Evolutionary conservation across 1,139 yeast genomes (phyloP).

Genomic region (Diutina pseudorugosa): DNA sequence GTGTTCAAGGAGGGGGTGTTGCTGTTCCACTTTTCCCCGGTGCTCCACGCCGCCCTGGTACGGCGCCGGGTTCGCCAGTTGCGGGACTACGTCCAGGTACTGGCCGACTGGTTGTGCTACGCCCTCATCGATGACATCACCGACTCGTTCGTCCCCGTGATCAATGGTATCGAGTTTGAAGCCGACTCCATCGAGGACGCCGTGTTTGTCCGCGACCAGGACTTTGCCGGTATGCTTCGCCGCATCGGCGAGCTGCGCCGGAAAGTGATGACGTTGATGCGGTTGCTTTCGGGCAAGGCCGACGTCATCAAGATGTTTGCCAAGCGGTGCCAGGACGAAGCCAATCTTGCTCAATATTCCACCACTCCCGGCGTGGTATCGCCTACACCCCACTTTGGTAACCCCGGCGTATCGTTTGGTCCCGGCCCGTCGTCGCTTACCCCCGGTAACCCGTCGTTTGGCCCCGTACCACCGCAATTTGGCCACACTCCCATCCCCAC

Average conservation of each 20-base stretch:
- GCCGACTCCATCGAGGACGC: slow-evolving; percentile 90
- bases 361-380: background rate
- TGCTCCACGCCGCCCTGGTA: slow-evolving; percentile 74
- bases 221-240: slow-evolving; percentile 47
- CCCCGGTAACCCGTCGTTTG: background rate
- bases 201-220: slow-evolving; percentile 16
- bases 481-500: background rate
- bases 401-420: slow-evolving; percentile 14
- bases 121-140: slow-evolving; percentile 91
- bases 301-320: slow-evolving; percentile 97
- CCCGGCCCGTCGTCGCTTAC: slow-evolving; percentile 9
- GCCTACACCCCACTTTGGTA: slow-evolving; percentile 1
- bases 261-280: slow-evolving; percentile 84
- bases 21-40: slow-evolving; percentile 78
- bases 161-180: slow-evolving; percentile 76
- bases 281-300: slow-evolving; percentile 86
- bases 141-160: slow-evolving; percentile 86
- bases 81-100: slow-evolving; percentile 75
- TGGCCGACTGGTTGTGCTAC: slow-evolving; percentile 90
- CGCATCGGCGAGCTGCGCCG: slow-evolving; percentile 83
- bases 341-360: background rate
- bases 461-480: background rate
- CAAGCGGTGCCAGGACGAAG: slow-evolving; percentile 34
- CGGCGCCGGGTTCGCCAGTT: slow-evolving; percentile 86
- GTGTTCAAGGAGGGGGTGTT: slow-evolving; percentile 78